Evolutionary conservation across 441 rosid species (phyloP), one percentile per base, ranked within the genome.

Genomic region (Pelargonium myrrhifolium): DNA sequence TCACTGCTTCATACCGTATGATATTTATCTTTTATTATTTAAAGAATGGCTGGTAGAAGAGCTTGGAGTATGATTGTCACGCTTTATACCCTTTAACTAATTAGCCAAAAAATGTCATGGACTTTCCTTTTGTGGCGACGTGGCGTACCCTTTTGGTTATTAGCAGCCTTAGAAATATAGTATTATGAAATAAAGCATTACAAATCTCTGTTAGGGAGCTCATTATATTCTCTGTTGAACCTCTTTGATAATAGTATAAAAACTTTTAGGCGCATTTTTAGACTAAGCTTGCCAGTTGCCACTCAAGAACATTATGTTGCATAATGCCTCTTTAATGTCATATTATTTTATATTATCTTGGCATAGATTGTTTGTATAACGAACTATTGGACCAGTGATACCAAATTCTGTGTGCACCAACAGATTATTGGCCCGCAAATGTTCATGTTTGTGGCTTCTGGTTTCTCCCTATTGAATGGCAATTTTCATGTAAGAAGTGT

Each of bases 401-500:
- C 11, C 51, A 3, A 45, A 14, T 21, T 62, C 21, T 51, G 39
- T 20, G 21, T 18, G 28, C 21, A 51, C 74, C 43, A 65, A 76
- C 94, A 93, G 97, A 84, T 81, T 90, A 93, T 74, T 93, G 96
- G 98, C 97, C 94, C 1, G 67, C 87, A 71, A 84, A 82, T 78
- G 83, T 81, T 69, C 82, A 75, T 24, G 85, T 85, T 62, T 81
- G 94, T 82, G 98, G 98, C 55, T 93, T 90, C 82, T 93, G 96
- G 96, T 90, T 84, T 82, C 84, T 86, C 65, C 98, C 97, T 31
- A 71, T 60, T 67, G 82, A 82, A 67, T 93, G 97, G 96, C 96
- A 93, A 77, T 90, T 83, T 78, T 86, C 98, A 65, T 90, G 97
- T 74, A 80, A 76, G 70, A 77, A 78, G 24, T 87, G 97, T 74